Percentiles rank a stretch among this genome's conserved stretches.
Conservation (phyloP, 768 basidiomycete genomes). For the Suillus discolor region DNA sequence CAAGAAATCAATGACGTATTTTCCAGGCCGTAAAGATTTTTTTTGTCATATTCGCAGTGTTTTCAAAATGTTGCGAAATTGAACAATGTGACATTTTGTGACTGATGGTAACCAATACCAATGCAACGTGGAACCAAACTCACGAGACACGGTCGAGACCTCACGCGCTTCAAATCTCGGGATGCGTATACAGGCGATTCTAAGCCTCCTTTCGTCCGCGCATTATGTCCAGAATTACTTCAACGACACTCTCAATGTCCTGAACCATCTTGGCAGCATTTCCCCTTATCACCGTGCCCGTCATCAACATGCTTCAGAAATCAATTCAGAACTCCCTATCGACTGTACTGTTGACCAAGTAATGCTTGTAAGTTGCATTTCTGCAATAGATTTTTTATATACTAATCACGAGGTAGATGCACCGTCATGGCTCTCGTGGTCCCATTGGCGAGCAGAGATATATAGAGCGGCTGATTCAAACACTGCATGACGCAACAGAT, state of each 20-base stretch:
- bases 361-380: constrained; percentile 31
- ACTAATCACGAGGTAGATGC: constrained; percentile 27
- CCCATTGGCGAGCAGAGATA: constrained; percentile 36
- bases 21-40: too few species aligned
- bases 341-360: constrained; percentile 44
- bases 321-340: constrained; percentile 28
- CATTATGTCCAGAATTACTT: constrained; percentile 23
- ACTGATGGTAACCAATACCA: too few species aligned
- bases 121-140: too few species aligned
- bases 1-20: too few species aligned
- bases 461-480: constrained; percentile 31
- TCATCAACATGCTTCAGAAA: constrained; percentile 27
- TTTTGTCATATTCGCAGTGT: too few species aligned
- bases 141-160: too few species aligned
- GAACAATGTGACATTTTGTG: too few species aligned
- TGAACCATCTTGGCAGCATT: constrained; percentile 34
- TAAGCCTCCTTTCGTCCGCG: neutral
- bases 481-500: constrained; percentile 25
- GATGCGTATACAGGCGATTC: constrained; percentile 1
- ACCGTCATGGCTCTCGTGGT: constrained; percentile 37
- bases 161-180: neutral
- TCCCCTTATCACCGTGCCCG: constrained; percentile 40
- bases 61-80: too few species aligned
- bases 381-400: too few species aligned
- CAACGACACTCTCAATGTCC: neutral